phyloP scores from a whole-genome alignment of 768 basidiomycete species.

The Macrolepiota fuliginosa region DNA sequence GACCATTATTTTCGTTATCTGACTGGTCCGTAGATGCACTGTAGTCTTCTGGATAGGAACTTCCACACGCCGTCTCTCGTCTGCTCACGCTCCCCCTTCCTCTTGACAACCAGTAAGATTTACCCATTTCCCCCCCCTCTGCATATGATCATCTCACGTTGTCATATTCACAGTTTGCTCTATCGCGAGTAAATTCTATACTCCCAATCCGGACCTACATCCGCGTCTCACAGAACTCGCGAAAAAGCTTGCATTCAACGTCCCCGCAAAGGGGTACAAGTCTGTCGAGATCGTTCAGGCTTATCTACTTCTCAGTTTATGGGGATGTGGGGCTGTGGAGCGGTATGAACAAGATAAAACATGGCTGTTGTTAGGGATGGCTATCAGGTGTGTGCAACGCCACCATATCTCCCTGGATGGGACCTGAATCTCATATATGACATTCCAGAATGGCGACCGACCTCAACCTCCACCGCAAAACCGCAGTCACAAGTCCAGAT shows the following conservation, averaged over 20 bases:
- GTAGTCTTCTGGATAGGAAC: conserved; percentile 76
- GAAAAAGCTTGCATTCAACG: conserved; percentile 84
- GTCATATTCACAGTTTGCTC: conserved; percentile 71
- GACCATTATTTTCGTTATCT: conserved; percentile 10
- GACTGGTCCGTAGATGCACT: conserved; percentile 55
- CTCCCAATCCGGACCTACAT: conserved; percentile 78
- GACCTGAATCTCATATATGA: not conserved
- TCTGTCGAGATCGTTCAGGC: conserved; percentile 96
- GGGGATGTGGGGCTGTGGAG: conserved; percentile 94
- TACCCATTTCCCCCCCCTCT: conserved; percentile 3
- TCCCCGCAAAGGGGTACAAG: conserved; percentile 86
- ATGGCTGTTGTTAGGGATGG: conserved; percentile 88
- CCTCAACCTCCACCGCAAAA: conserved; percentile 91
- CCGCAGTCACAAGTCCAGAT: conserved; percentile 55
- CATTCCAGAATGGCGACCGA: conserved; percentile 86
- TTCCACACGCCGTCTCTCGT: conserved; percentile 95
- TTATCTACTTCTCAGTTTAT: conserved; percentile 83
- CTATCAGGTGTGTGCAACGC: conserved; percentile 55
- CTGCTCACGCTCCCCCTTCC: conserved; percentile 91
- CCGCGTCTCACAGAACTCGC: conserved; percentile 75
- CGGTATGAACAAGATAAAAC: conserved; percentile 96
- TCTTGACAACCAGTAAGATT: conserved; percentile 84
- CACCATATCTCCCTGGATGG: not conserved
- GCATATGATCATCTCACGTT: conserved; percentile 4
- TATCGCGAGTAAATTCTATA: conserved; percentile 90